Evolutionary conservation across 1,139 yeast species (phyloP), one percentile per base, ranked within the genome.

Genomic region (Sugiyamaella sp.): DNA sequence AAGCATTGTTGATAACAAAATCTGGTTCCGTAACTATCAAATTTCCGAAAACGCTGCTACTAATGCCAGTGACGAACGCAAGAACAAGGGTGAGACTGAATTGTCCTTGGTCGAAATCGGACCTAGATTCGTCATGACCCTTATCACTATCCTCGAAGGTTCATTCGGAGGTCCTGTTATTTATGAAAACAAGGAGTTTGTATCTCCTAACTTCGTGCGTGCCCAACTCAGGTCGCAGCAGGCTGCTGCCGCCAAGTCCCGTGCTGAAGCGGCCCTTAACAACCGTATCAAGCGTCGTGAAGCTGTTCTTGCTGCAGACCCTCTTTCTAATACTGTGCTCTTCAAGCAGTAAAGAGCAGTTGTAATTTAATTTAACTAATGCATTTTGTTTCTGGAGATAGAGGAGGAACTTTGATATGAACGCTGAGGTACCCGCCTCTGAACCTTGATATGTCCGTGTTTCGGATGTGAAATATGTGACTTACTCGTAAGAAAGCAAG

Each of bases 121-220:
- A 2, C 99, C 99, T 52, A 82, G 99, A 69, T 85, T 91, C 64
- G 98, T 95, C 37, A 79, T 95, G 75, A 93, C 99, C 2, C 84
- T 88, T 63, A 91, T 93, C 63, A 86, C 96, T 57, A 85, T 93
- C 51, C 79, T 93, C 61, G 99, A 93, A 74, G 99, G 99, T 48
- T 89, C 98, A 1, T 95, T 93, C 67, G 95, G 97, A 54, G 99
- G 99, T 20, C 97, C 99, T 59, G 90, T 93, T 78, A 89, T 93
- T 62, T 93, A 89, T 74, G 99, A 93, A 69, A 93, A 93, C 77
- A 91, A 89, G 77, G 95, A 93, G 73, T 93, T 89, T 71, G 97
- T 93, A 50, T 88, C 96, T 56, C 99, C 99, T 61, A 93, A 93
- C 77, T 84, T 88, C 62, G 95, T 87, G 51, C 86, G 99, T 75